phyloP scores from a whole-genome alignment of 2,329 filamentous ascomycete species.

The Colletotrichum cuscutae region DNA sequence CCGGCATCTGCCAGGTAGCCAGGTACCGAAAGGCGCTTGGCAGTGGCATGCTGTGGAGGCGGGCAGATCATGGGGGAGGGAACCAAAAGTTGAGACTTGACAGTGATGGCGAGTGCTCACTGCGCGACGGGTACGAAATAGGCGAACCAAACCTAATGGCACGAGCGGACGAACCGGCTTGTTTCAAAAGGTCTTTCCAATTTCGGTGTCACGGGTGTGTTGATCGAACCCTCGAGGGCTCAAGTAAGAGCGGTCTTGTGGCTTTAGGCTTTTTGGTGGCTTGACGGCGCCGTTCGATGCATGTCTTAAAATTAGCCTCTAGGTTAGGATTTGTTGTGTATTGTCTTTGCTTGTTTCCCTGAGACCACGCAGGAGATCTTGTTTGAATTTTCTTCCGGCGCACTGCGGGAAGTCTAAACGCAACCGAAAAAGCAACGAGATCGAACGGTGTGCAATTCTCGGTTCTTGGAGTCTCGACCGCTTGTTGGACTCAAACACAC shows the following conservation, averaged over 20 bases:
- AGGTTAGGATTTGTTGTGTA: background rate
- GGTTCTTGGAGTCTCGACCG: background rate
- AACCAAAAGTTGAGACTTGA: background rate
- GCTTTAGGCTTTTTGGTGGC: background rate
- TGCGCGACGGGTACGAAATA: background rate
- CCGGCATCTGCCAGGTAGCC: background rate
- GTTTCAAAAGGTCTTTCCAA: constrained; percentile 27
- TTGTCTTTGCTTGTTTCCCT: constrained; percentile 3
- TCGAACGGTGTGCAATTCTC: constrained; percentile 11
- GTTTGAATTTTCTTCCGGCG: background rate
- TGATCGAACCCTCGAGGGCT: background rate
- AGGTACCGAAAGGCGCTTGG: background rate
- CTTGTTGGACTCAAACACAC: constrained; percentile 5
- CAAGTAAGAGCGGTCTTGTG: background rate
- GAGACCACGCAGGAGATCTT: background rate
- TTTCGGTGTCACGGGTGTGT: background rate
- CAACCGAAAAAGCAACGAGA: constrained; percentile 12
- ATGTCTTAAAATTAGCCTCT: background rate
- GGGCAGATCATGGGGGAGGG: constrained; percentile 18
- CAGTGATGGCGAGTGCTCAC: background rate
- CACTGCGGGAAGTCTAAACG: constrained; percentile 4
- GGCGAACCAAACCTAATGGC: background rate
- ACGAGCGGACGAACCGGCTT: constrained; percentile 6
- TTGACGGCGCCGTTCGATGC: background rate
- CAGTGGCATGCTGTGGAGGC: constrained; percentile 21